These are phyloP conservation scores for Saccharum officinarum DNA, from an alignment of 176 grass and related monocot genomes.

Conservation along the genomic window DNA sequence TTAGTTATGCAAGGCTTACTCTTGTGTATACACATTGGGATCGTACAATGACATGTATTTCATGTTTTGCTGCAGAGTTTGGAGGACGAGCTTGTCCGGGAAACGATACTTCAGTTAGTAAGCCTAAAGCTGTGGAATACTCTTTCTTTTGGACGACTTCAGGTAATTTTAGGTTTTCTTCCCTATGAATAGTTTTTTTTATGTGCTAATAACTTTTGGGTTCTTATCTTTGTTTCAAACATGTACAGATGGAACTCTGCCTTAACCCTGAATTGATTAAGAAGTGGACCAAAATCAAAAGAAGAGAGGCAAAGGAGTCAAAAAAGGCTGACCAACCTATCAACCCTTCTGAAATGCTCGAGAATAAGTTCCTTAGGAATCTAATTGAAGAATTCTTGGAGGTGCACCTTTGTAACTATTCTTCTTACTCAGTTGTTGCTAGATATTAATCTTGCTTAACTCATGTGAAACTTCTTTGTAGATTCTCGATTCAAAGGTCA, in stretches of 20 bases:
- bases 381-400: slow-evolving; percentile 95
- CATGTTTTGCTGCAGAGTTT: slow-evolving; percentile 64
- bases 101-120: slow-evolving; percentile 88
- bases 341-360: slow-evolving; percentile 60
- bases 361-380: slow-evolving; percentile 79
- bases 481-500: slow-evolving; percentile 90
- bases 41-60: slow-evolving; percentile 8
- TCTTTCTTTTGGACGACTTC: slow-evolving; percentile 80
- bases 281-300: slow-evolving; percentile 94
- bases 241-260: slow-evolving; percentile 86
- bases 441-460: slow-evolving; percentile 30
- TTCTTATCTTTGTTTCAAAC: slow-evolving; percentile 51
- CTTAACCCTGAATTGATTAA: slow-evolving; percentile 90
- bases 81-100: slow-evolving; percentile 93
- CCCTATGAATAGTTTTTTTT: not conserved
- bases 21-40: not conserved
- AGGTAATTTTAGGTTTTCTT: slow-evolving; percentile 48
- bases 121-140: slow-evolving; percentile 87
- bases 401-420: slow-evolving; percentile 48
- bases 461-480: slow-evolving; percentile 26
- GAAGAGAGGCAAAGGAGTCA: slow-evolving; percentile 84
- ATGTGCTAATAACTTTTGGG: not conserved
- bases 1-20: not conserved
- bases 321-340: slow-evolving; percentile 58
- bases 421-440: slow-evolving; percentile 8